Evolutionary conservation across 2,329 filamentous ascomycete species (phyloP).

Genomic region (Pezicula rhizophila): DNA sequence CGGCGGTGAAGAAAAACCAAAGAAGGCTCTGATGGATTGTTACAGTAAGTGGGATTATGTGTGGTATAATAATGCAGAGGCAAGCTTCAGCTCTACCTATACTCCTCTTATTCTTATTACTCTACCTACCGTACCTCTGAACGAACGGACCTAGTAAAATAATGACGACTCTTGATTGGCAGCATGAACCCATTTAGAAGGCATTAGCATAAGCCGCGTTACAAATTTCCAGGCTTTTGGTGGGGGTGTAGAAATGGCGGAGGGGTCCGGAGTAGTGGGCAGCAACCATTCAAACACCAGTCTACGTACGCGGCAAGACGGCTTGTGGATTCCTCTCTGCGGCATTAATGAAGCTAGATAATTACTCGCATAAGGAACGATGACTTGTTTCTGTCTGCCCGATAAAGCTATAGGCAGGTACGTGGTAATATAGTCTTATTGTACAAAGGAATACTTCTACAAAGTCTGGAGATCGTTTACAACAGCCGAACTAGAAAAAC

Average conservation of each 20-base stretch:
- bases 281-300: not conserved
- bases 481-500: slow-evolving; percentile 27
- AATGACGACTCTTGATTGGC: slow-evolving; percentile 3
- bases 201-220: too few relatives aligned
- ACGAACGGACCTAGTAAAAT: too few relatives aligned
- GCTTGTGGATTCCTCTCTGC: not conserved
- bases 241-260: not conserved
- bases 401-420: too few relatives aligned
- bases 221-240: not conserved
- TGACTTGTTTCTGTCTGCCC: too few relatives aligned
- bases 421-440: slow-evolving; percentile 11
- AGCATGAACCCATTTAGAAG: not conserved
- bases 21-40: slow-evolving; percentile 11
- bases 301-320: not conserved
- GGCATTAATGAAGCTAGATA: not conserved
- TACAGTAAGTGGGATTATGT: too few relatives aligned
- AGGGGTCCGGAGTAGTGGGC: not conserved
- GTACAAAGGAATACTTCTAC: slow-evolving; percentile 12
- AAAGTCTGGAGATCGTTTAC: slow-evolving; percentile 12
- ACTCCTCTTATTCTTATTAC: not conserved
- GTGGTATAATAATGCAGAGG: not conserved
- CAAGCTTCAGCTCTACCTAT: slow-evolving; percentile 3
- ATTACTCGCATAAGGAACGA: too few relatives aligned
- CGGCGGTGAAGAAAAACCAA: slow-evolving; percentile 9
- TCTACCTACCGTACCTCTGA: too few relatives aligned